Evolutionary conservation across 768 basidiomycete genomes (phyloP), one percentile per base, ranked within the genome.

Genomic region (Boletellus ananiceps): DNA sequence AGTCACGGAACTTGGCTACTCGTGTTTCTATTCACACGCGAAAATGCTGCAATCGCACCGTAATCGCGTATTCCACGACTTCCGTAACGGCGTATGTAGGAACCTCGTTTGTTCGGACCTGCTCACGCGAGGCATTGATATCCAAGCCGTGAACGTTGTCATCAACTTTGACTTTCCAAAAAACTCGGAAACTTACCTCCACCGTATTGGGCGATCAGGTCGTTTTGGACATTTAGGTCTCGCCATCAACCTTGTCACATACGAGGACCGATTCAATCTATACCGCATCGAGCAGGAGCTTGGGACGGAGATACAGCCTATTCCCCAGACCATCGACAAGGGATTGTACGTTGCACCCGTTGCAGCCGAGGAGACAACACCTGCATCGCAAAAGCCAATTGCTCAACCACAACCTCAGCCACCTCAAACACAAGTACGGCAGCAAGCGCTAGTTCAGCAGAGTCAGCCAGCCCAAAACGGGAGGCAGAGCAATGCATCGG

Each of bases 81-180:
- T 99, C 84, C 86, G 96, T 56, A 92, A 91, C 63, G 95, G 95
- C 56, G 92, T 93, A 40, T 97, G 95, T 77, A 86, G 95, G 61
- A 99, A 99, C 74, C 85, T 99, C 57, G 95, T 99, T 66, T 99
- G 95, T 75, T 86, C 84, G 45, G 95, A 99, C 72, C 83, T 99
- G 55, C 85, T 99, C 64, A 99, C 95, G 19, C 90, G 95, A 57
- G 95, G 95, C 73, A 99, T 99, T 69, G 95, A 99, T 71, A 99
- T 99, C 66, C 96, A 97, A 74, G 96, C 95, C 51, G 95, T 99
- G 54, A 99, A 99, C 71, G 96, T 98, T 67, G 95, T 99, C 63
- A 97, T 99, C 80, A 98, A 97, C 74, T 99, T 99, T 64, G 95
- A 99, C 69, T 96, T 98, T 71, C 95, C 95, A 52, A 96, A 97